These are phyloP conservation scores for Coelastrella sp. DNA, from an alignment of 139 green algal genomes.

Conservation along the genomic window DNA sequence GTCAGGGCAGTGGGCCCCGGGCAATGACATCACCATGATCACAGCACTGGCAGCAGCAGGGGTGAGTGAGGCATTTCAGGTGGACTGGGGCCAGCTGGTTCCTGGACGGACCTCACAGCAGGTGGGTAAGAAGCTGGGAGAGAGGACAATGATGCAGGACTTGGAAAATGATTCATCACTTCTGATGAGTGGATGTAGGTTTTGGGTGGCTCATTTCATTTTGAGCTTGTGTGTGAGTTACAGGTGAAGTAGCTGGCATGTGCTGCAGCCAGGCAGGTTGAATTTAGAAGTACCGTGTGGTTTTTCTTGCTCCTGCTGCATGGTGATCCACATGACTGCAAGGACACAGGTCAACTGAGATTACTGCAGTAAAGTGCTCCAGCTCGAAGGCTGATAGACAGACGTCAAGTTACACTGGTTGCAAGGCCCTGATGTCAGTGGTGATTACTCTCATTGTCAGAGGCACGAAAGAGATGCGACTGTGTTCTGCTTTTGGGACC, in stretches of 20 bases:
- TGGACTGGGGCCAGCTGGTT: constrained; percentile 71
- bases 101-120: constrained; percentile 50
- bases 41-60: constrained; percentile 48
- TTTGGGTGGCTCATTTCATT: neutral
- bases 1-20: constrained; percentile 72
- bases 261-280: too few species aligned
- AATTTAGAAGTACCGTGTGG: too few species aligned
- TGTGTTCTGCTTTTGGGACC: neutral
- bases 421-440: too few species aligned
- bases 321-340: too few species aligned
- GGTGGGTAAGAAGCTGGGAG: constrained; percentile 5
- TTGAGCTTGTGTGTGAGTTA: too few species aligned
- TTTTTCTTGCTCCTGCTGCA: too few species aligned
- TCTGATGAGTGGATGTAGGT: neutral
- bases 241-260: too few species aligned
- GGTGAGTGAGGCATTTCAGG: constrained; percentile 53
- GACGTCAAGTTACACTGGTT: too few species aligned
- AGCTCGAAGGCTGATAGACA: too few species aligned
- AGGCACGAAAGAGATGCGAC: neutral
- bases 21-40: constrained; percentile 77
- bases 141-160: neutral
- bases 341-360: too few species aligned
- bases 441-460: too few species aligned
- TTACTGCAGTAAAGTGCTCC: too few species aligned
- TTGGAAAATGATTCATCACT: neutral